Evolutionary conservation across 2,329 filamentous ascomycete species (phyloP).

Genomic region (Amauroascus niger): DNA sequence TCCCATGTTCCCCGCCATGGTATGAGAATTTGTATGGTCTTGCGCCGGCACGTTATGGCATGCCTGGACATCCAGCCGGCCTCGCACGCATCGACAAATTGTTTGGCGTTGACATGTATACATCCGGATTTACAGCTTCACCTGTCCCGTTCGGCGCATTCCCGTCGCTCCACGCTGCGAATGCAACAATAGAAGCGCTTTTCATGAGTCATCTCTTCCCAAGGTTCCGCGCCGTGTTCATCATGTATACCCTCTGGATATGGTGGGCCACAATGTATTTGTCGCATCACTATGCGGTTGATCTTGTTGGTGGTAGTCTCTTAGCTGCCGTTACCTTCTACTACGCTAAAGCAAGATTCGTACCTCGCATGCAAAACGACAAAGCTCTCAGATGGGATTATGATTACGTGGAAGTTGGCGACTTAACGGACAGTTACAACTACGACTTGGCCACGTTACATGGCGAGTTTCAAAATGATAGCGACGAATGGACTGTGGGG

Average conservation of each 20-base stretch:
- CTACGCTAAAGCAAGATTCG: conserved; percentile 65
- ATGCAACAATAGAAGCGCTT: conserved; percentile 77
- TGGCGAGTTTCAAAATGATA: conserved; percentile 52
- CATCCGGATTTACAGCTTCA: conserved; percentile 79
- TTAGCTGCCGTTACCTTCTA: conserved; percentile 72
- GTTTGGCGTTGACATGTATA: conserved; percentile 88
- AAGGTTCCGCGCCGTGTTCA: conserved; percentile 65
- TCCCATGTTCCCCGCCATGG: conserved; percentile 93
- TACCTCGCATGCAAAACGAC: conserved; percentile 71
- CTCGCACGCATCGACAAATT: conserved; percentile 79
- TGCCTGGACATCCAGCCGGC: conserved; percentile 79
- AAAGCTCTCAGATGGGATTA: conserved; percentile 92
- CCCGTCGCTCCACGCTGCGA: conserved; percentile 82
- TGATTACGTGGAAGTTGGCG: conserved; percentile 80
- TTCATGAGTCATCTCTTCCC: conserved; percentile 94
- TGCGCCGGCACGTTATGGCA: conserved; percentile 83
- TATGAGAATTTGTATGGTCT: conserved; percentile 90
- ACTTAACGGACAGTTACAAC: conserved; percentile 45
- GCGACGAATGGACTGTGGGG: conserved; percentile 83
- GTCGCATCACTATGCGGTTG: conserved; percentile 92
- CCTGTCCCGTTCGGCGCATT: conserved; percentile 93
- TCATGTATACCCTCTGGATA: conserved; percentile 80
- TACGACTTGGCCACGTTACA: conserved; percentile 50
- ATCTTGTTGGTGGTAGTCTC: conserved; percentile 76
- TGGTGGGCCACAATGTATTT: conserved; percentile 99